phyloP scores from a whole-genome alignment of 2,329 filamentous ascomycete genomes.

The Fusarium sp. region DNA sequence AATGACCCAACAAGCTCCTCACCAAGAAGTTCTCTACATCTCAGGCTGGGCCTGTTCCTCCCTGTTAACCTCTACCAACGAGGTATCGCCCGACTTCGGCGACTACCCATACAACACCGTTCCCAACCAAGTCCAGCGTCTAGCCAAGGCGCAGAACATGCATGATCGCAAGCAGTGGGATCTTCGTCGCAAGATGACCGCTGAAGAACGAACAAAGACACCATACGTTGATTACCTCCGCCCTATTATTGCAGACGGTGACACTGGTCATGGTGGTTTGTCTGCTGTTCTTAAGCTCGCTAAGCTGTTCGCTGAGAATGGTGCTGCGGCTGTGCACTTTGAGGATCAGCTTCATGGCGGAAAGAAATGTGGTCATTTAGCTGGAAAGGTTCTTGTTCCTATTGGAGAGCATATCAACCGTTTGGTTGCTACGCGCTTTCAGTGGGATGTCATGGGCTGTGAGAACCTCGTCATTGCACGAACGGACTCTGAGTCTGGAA shows the following conservation, averaged over 20 bases:
- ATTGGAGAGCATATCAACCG: conserved; percentile 97
- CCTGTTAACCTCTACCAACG: conserved; percentile 91
- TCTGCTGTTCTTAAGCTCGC: conserved; percentile 95
- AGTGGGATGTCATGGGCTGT: conserved; percentile 97
- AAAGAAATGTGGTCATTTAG: conserved; percentile 97
- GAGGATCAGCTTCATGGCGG: conserved; percentile 98
- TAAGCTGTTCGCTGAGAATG: conserved; percentile 97
- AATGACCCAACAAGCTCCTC: conserved; percentile 97
- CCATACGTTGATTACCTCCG: conserved; percentile 93
- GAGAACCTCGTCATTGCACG: conserved; percentile 96
- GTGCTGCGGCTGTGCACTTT: conserved; percentile 95
- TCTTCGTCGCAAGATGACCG: conserved; percentile 78
- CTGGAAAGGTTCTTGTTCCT: conserved; percentile 94
- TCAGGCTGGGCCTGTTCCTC: conserved; percentile 98
- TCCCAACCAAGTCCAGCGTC: conserved; percentile 94
- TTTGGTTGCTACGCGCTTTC: conserved; percentile 89
- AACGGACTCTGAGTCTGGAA: conserved; percentile 95
- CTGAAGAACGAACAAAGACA: conserved; percentile 77
- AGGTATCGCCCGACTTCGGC: conserved; percentile 97
- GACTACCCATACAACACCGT: conserved; percentile 99
- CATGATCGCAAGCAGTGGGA: conserved; percentile 98
- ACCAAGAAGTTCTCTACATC: conserved; percentile 96
- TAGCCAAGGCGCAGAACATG: conserved; percentile 96
- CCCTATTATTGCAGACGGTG: conserved; percentile 95
- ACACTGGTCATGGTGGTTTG: conserved; percentile 93